Evolutionary conservation across 768 basidiomycete genomes (phyloP).

Genomic region (Grammothele lineata): DNA sequence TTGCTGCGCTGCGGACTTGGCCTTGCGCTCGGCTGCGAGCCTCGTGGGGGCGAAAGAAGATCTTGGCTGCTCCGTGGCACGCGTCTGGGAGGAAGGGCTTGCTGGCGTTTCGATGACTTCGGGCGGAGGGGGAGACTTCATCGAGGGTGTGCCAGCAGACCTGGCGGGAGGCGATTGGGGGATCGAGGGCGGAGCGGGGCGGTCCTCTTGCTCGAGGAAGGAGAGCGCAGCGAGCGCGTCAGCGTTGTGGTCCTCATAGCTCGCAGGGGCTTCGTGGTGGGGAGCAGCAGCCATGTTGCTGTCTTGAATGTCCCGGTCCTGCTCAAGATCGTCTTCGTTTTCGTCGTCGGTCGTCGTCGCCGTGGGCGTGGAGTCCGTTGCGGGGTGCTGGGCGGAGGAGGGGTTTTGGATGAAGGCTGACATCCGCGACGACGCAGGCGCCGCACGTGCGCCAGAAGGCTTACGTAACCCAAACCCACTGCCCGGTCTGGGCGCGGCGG

Average conservation of each 20-base stretch:
- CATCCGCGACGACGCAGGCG: conserved; percentile 31
- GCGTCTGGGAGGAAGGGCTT: conserved; percentile 21
- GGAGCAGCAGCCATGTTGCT: conserved; percentile 16
- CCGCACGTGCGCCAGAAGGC: conserved; percentile 82
- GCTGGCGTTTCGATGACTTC: conserved; percentile 22
- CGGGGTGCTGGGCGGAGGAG: conserved; percentile 7
- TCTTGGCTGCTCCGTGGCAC: conserved; percentile 36
- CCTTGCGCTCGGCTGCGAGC: conserved; percentile 80
- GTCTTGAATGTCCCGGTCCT: not conserved
- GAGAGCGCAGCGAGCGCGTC: conserved; percentile 79
- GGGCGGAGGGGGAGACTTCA: conserved; percentile 24
- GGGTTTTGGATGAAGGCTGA: conserved; percentile 17
- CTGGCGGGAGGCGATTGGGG: conserved; percentile 29
- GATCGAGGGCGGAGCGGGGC: conserved; percentile 21
- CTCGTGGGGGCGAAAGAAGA: conserved; percentile 89
- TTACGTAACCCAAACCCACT: conserved; percentile 45
- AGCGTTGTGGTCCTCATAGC: conserved; percentile 42
- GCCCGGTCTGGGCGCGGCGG: conserved; percentile 18
- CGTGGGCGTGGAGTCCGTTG: conserved; percentile 9
- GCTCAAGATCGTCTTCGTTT: not conserved
- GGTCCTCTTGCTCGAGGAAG: conserved; percentile 58
- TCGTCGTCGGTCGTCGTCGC: conserved; percentile 15
- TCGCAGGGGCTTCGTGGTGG: conserved; percentile 3
- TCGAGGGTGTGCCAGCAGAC: no score
- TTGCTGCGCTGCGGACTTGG: conserved; percentile 79